Evolutionary conservation across 2,329 filamentous ascomycete genomes (phyloP).

Genomic region (Chalara sp.): DNA sequence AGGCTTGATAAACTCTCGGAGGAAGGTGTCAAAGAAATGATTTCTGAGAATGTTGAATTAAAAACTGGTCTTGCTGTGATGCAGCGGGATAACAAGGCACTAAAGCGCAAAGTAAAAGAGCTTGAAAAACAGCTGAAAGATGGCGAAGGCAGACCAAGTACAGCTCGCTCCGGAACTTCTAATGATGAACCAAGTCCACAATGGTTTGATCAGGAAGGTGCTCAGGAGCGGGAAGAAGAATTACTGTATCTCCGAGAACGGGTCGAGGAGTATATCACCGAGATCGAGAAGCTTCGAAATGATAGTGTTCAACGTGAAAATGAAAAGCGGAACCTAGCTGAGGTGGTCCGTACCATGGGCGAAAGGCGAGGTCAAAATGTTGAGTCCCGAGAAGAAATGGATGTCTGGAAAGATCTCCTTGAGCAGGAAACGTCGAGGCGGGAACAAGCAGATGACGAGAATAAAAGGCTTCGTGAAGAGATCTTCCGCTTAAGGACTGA

Average conservation of each 20-base stretch:
- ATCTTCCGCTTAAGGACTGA: conserved; percentile 66
- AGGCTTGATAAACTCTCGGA: conserved; percentile 89
- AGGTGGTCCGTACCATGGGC: conserved; percentile 64
- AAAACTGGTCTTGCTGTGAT: conserved; percentile 84
- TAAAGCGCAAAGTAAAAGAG: conserved; percentile 77
- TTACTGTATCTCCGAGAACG: conserved; percentile 77
- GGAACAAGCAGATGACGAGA: conserved; percentile 87
- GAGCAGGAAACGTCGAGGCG: conserved; percentile 85
- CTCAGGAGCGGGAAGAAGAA: conserved; percentile 74
- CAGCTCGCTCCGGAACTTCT: conserved; percentile 50
- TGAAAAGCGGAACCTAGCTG: conserved; percentile 80
- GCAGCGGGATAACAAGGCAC: conserved; percentile 81
- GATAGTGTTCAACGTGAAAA: conserved; percentile 74
- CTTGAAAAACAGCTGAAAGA: conserved; percentile 72
- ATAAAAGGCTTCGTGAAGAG: conserved; percentile 76
- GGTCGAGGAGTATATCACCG: conserved; percentile 74
- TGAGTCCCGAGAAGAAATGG: conserved; percentile 55
- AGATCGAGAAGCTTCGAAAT: conserved; percentile 74
- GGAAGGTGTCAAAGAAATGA: conserved; percentile 96
- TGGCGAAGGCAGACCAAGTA: conserved; percentile 55
- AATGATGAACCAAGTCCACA: conserved; percentile 48
- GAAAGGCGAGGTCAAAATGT: conserved; percentile 41
- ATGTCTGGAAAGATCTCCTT: conserved; percentile 92
- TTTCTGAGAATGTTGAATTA: conserved; percentile 92
- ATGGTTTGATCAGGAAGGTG: conserved; percentile 50